Conservation (phyloP, 345 rosid genomes). For the Gossypium australe region DNA sequence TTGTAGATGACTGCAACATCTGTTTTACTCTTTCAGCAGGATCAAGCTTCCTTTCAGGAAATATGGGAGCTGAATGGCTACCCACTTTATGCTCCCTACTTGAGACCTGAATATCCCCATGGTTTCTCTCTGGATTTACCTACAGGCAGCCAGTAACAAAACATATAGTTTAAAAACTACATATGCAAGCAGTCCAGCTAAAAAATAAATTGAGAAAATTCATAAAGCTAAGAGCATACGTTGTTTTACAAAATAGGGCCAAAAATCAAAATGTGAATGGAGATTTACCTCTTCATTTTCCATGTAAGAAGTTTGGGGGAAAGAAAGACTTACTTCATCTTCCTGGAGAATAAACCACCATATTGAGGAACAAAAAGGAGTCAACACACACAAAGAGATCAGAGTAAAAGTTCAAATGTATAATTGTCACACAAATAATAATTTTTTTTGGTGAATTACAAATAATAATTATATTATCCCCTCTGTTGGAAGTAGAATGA, state of each 20-base stretch:
- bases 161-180: neutral
- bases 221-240: neutral
- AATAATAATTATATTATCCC: too few relatives aligned
- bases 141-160: conserved; percentile 22
- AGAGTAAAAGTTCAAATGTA: neutral
- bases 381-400: neutral
- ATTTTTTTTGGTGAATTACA: neutral
- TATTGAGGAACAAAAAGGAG: neutral
- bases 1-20: conserved; percentile 30
- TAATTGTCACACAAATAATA: neutral
- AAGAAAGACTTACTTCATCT: conserved; percentile 50
- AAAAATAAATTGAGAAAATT: neutral
- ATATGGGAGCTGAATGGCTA: conserved; percentile 87
- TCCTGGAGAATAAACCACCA: conserved; percentile 39
- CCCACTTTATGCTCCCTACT: conserved; percentile 41
- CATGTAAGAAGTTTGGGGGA: conserved; percentile 37
- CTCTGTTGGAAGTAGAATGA: too few relatives aligned
- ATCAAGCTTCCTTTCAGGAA: conserved; percentile 67
- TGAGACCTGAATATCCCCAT: conserved; percentile 38
- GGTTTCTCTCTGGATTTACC: conserved; percentile 46
- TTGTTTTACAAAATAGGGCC: neutral
- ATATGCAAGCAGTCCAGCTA: neutral
- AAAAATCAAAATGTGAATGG: neutral
- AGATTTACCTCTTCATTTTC: conserved; percentile 48
- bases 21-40: conserved; percentile 54